Evolutionary conservation across 2,329 filamentous ascomycete genomes (phyloP).

Genomic region (Pseudopithomyces chartarum): DNA sequence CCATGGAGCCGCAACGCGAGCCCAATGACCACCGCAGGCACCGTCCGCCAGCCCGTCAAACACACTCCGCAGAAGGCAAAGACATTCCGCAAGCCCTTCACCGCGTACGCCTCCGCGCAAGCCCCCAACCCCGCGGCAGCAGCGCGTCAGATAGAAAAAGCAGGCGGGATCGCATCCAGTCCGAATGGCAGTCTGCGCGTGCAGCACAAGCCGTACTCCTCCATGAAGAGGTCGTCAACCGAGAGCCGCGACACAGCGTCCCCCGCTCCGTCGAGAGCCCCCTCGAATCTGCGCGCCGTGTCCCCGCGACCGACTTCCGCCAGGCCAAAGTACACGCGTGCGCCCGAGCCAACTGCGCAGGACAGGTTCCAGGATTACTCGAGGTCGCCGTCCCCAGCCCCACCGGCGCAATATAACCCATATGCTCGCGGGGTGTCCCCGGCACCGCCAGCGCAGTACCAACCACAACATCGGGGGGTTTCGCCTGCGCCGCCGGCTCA

Average conservation of each 20-base stretch:
- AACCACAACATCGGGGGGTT: conserved; percentile 24
- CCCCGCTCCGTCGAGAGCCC: conserved; percentile 25
- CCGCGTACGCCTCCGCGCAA: conserved; percentile 59
- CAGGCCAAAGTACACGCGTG: conserved; percentile 39
- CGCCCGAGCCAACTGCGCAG: conserved; percentile 47
- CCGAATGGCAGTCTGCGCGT: conserved; percentile 42
- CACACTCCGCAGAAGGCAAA: conserved; percentile 54
- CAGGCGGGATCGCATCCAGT: conserved; percentile 35
- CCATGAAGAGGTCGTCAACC: conserved; percentile 54
- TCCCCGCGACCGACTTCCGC: conserved; percentile 47
- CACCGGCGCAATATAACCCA: conserved; percentile 26
- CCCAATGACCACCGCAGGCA: conserved; percentile 46
- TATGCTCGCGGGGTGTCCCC: conserved; percentile 34
- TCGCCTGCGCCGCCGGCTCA: conserved; percentile 34
- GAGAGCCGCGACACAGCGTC: conserved; percentile 41
- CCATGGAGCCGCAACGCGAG: conserved; percentile 68
- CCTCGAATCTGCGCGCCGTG: conserved; percentile 43
- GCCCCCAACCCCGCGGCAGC: conserved; percentile 49
- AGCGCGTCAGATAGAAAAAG: conserved; percentile 41
- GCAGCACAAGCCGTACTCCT: conserved; percentile 55
- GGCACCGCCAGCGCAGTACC: conserved; percentile 24
- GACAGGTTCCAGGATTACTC: conserved; percentile 24
- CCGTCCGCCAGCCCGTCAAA: conserved; percentile 56
- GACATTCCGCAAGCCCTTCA: conserved; percentile 68
- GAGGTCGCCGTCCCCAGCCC: conserved; percentile 33